Base-by-base conservation (phyloP, 352 stramenopile species). In the Pelagophyceae sp. region DNA sequence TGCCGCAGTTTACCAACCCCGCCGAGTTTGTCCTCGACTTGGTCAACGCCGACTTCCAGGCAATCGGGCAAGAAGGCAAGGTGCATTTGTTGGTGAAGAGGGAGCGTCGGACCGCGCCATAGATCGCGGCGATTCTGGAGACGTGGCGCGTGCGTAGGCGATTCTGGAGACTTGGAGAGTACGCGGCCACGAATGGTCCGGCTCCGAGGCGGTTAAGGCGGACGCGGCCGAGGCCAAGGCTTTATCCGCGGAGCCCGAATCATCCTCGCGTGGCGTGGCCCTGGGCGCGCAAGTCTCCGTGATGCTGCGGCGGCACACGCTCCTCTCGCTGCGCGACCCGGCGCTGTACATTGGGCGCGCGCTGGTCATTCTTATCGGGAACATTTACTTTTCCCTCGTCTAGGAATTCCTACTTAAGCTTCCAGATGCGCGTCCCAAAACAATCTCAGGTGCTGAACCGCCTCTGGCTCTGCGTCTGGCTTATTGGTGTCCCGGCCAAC, bases 11-110 rank as follows among this genome's bases (percentile, higher is more conserved):
- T 70, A 87, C 84, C 3, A 92, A 92, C 83, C 87, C 88, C 35
- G 88, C 89, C 6, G 89, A 93, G 54, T 92, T 88, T 76, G 81
- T 90, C 35, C 83, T 93, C 33, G 87, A 91, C 77, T 78, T 93
- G 20, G 85, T 92, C 15, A 78, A 78, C 75, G 38, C 31, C 0
- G 75, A 78, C 17, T 78, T 78, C 38, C 61, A 33, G 27, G 37
- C 31, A n/a, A n/a, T n/a, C n/a, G n/a, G n/a, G n/a, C n/a, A n/a
- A n/a, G n/a, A n/a, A n/a, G n/a, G n/a, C n/a, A n/a, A n/a, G n/a
- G n/a, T n/a, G n/a, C n/a, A n/a, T n/a, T n/a, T n/a, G n/a, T n/a
- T n/a, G n/a, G n/a, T n/a, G n/a, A n/a, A n/a, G n/a, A n/a, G n/a
- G n/a, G n/a, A n/a, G n/a, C n/a, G n/a, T n/a, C n/a, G n/a, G n/a